Percentiles rank a stretch among this genome's conserved stretches.
Evolutionary conservation across 768 basidiomycete species (phyloP).

Genomic region (Boletus tylopilopsis): DNA sequence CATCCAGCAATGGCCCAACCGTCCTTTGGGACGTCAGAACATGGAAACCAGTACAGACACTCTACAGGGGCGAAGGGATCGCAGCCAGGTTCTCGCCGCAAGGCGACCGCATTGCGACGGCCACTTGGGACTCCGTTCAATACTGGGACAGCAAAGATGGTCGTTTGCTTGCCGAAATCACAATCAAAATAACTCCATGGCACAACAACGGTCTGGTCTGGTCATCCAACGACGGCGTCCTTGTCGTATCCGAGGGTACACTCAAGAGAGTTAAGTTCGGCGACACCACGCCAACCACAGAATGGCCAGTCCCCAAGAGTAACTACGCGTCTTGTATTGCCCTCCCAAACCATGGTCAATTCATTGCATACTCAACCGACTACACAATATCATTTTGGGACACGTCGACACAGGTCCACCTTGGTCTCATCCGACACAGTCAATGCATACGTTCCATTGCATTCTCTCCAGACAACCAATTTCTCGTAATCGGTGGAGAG

Average conservation of each 20-base stretch:
- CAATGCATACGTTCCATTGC: neutral
- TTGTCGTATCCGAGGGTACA: neutral
- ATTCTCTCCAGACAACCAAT: neutral
- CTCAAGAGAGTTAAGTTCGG: neutral
- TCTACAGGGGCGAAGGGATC: neutral
- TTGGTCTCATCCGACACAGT: neutral
- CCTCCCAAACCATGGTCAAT: neutral
- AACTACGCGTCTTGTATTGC: neutral
- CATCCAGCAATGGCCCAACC: neutral
- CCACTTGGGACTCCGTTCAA: neutral
- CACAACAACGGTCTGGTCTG: neutral
- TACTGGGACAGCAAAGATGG: neutral
- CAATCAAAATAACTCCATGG: neutral
- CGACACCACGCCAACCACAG: too few species aligned
- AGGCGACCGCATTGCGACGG: neutral
- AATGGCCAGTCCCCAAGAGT: neutral
- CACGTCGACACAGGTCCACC: neutral
- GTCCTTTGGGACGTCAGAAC: neutral
- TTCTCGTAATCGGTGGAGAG: neutral
- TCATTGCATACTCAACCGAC: neutral
- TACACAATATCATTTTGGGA: neutral
- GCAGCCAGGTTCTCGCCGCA: neutral
- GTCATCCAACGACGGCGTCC: neutral
- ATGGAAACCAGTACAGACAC: neutral
- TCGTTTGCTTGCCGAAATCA: neutral